Percentiles rank a stretch among this genome's conserved stretches.
phyloP scores from a whole-genome alignment of 78 protist genomes.

The Ministeria vibrans region DNA sequence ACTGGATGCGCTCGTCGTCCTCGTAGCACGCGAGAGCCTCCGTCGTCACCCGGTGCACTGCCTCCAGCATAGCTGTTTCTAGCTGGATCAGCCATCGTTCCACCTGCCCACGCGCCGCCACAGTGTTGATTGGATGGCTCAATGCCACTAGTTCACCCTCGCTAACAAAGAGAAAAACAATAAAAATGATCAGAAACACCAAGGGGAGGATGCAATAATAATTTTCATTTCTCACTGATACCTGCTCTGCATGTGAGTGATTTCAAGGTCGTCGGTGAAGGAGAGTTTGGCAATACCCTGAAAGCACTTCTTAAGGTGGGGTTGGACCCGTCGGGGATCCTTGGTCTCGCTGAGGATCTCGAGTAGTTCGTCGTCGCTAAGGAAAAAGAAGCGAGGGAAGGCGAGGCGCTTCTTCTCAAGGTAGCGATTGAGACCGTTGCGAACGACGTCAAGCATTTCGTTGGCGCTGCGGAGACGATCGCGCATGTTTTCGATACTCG shows the following conservation, averaged over 20 bases:
- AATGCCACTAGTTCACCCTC: slow-evolving; percentile 53
- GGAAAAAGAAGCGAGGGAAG: slow-evolving; percentile 76
- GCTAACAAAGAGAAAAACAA: too few relatives aligned
- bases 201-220: too few relatives aligned
- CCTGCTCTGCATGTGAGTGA: slow-evolving; percentile 42
- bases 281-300: slow-evolving; percentile 55
- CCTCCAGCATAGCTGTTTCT: background rate
- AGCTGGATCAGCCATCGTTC: slow-evolving; percentile 75
- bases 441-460: slow-evolving; percentile 40
- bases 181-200: too few relatives aligned
- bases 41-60: background rate
- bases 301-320: slow-evolving; percentile 73
- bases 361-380: slow-evolving; percentile 68
- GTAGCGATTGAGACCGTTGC: slow-evolving; percentile 46
- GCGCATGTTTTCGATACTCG: slow-evolving; percentile 21
- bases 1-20: slow-evolving; percentile 35
- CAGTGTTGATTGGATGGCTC: background rate
- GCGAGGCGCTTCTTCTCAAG: slow-evolving; percentile 61
- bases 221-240: too few relatives aligned
- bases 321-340: slow-evolving; percentile 72
- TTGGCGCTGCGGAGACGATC: slow-evolving; percentile 31
- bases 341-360: slow-evolving; percentile 62
- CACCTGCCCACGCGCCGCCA: slow-evolving; percentile 29
- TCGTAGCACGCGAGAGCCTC: slow-evolving; percentile 1
- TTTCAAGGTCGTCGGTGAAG: slow-evolving; percentile 20